These are phyloP conservation scores for Amanita fuliginea DNA, from an alignment of 768 basidiomycete genomes.

Conservation along the genomic window DNA sequence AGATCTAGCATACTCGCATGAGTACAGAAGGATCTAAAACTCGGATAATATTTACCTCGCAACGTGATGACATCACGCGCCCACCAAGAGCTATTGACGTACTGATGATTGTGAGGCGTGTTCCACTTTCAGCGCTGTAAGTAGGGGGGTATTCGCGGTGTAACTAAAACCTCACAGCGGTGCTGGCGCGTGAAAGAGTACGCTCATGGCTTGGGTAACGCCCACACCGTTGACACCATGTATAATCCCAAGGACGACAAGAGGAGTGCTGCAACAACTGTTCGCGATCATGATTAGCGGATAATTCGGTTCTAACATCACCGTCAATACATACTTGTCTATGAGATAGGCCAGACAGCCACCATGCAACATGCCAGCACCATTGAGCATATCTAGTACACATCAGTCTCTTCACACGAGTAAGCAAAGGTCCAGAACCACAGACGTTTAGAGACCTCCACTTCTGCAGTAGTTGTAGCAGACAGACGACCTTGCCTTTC, in stretches of 20 bases:
- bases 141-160: conserved; percentile 2
- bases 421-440: background rate
- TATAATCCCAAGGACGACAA: conserved; percentile 54
- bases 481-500: conserved; percentile 43
- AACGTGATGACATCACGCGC: conserved; percentile 59
- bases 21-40: background rate
- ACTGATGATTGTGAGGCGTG: conserved; percentile 46
- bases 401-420: background rate
- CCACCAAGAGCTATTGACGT: conserved; percentile 59
- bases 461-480: conserved; percentile 51
- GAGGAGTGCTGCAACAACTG: conserved; percentile 58
- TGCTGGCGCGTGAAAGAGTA: conserved; percentile 61
- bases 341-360: conserved; percentile 65
- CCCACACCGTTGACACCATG: conserved; percentile 59
- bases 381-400: conserved; percentile 57
- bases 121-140: conserved; percentile 30
- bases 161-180: conserved; percentile 32
- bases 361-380: conserved; percentile 69
- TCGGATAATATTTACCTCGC: conserved; percentile 40
- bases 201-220: conserved; percentile 62
- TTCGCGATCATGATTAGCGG: background rate
- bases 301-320: background rate
- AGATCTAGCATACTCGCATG: conserved; percentile 27
- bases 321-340: conserved; percentile 41
- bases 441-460: conserved; percentile 52